Evolutionary conservation across 441 rosid genomes (phyloP), one percentile per base, ranked within the genome.

Genomic region (Aleurites moluccanus): DNA sequence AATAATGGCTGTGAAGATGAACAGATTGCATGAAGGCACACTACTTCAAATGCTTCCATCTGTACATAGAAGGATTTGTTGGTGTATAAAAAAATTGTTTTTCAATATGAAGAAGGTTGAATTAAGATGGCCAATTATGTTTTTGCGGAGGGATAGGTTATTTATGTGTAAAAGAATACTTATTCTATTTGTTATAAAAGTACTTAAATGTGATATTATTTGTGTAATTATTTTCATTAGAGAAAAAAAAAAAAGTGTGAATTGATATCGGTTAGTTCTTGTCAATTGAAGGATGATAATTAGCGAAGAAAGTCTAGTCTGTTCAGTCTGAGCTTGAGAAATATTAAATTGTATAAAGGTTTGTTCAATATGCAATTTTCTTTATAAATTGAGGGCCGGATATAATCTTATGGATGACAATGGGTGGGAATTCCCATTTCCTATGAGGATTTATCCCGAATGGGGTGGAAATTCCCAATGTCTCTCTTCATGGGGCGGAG

Each of bases 11-110:
- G 38, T 53, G 89, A 85, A 47, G 83, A 88, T 78, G 88, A 83
- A 65, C 85, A 80, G 64, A 78, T 83, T 74, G 82, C 83, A 67
- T 93, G 83, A 89, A 86, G 80, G 49, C 74, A 40, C 55, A 71
- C 25, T 52, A n/a, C 35, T 50, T 40, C 33, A 27, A 50, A 64
- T 70, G 78, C 78, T 75, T 78, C 74, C 67, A 52, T 73, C 64
- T 80, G 86, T 84, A 76, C 40, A 78, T 82, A 77, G 62, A 65
- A 25, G 49, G 40, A 56, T 53, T 42, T 25, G 40, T 76, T 20
- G 67, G 74, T 44, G 57, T 42, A 38, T 38, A 33, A 60, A 44
- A 40, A 63, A 14, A 69, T 60, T 79, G 68, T 57, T 70, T 73
- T 73, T 14, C 72, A 20, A 47, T 66, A 30, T 28, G 71, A 70